Percentiles rank a stretch among this genome's conserved stretches.
phyloP scores from a whole-genome alignment of 2,329 filamentous ascomycete species.

The Colletotrichum truncatum region DNA sequence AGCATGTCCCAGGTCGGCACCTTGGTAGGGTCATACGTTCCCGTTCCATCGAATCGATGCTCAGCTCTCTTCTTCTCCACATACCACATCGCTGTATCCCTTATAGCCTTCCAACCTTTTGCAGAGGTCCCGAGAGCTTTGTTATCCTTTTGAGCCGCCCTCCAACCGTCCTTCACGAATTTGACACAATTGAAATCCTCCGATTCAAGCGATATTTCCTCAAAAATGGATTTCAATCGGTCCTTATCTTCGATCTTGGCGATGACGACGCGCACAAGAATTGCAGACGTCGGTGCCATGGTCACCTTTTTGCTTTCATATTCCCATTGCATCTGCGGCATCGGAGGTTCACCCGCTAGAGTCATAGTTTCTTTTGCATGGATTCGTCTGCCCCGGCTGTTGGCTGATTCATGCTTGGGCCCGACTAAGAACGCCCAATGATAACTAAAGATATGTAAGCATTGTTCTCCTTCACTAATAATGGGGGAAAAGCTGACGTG shows the following conservation, averaged over 20 bases:
- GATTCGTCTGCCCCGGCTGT: conserved; percentile 36
- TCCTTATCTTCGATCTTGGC: conserved; percentile 42
- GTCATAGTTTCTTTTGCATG: conserved; percentile 34
- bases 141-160: conserved; percentile 31
- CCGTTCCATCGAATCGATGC: conserved; percentile 49
- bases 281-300: conserved; percentile 11
- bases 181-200: conserved; percentile 53
- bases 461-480: too few species aligned
- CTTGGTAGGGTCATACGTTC: conserved; percentile 40
- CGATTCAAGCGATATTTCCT: conserved; percentile 40
- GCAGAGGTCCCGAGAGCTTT: conserved; percentile 43
- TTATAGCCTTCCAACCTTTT: conserved; percentile 44
- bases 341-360: background rate
- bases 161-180: background rate
- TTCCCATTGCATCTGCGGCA: conserved; percentile 30
- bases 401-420: conserved; percentile 41
- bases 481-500: too few species aligned
- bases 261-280: conserved; percentile 37
- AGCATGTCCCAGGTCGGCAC: conserved; percentile 48
- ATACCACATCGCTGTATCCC: conserved; percentile 48
- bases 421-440: conserved; percentile 46
- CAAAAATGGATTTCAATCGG: conserved; percentile 39
- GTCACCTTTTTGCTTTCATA: conserved; percentile 38
- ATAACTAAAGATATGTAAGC: too few species aligned
- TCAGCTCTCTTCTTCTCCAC: conserved; percentile 46